phyloP scores from a whole-genome alignment of 345 rosid genomes.

The Abelmoschus esculentus region DNA sequence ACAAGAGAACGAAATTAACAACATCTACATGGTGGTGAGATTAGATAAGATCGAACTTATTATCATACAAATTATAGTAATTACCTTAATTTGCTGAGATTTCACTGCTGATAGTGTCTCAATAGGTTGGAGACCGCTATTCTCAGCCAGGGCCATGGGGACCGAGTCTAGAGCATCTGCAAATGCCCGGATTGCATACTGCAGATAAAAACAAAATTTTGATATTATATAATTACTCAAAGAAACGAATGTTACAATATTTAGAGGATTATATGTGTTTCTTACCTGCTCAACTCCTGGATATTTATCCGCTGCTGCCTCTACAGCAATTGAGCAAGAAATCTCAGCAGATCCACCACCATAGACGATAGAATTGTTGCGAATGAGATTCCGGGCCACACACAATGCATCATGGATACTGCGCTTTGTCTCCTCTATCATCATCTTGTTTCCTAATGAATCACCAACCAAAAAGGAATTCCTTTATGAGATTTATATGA shows the following conservation, averaged over 20 bases:
- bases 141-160: conserved; percentile 97
- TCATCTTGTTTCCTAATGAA: conserved; percentile 85
- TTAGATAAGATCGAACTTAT: not conserved
- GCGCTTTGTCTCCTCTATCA: conserved; percentile 96
- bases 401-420: conserved; percentile 93
- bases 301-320: conserved; percentile 81
- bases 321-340: conserved; percentile 85
- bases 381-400: conserved; percentile 91
- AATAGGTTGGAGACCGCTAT: conserved; percentile 92
- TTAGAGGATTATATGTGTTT: not conserved
- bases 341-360: conserved; percentile 98
- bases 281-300: conserved; percentile 94
- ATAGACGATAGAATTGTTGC: conserved; percentile 83
- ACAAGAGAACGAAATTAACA: not conserved
- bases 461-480: conserved; percentile 2
- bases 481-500: not conserved
- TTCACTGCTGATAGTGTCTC: conserved; percentile 92
- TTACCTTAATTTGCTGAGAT: conserved; percentile 86
- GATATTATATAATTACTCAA: not conserved
- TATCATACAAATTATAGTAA: not conserved
- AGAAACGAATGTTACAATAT: not conserved
- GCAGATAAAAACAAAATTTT: conserved; percentile 16
- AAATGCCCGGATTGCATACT: conserved; percentile 91
- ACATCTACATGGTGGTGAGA: not conserved
- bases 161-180: conserved; percentile 87